phyloP scores from a whole-genome alignment of 148 eudicot genomes.

The Amaranthus palmeri region DNA sequence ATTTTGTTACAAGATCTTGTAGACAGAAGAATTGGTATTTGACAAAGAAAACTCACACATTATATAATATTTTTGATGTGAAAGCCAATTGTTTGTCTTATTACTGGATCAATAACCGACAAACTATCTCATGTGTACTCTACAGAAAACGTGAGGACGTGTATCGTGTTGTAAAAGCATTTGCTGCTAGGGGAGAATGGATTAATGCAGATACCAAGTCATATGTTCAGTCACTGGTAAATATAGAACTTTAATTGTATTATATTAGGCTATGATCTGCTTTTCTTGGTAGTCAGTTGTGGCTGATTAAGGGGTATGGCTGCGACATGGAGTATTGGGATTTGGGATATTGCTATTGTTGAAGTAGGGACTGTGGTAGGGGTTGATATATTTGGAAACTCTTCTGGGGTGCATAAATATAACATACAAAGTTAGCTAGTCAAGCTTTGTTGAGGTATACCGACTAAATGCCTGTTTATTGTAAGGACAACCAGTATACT shows the following conservation, averaged over 20 bases:
- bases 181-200: conserved; percentile 65
- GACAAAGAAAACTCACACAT: background rate
- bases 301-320: background rate
- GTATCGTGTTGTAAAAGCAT: conserved; percentile 78
- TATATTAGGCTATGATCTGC: background rate
- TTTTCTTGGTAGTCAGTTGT: background rate
- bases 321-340: background rate
- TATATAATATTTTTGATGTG: background rate
- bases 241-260: conserved; percentile 14
- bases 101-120: conserved; percentile 5
- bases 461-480: too few relatives aligned
- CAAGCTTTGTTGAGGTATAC: background rate
- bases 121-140: conserved; percentile 18
- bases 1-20: background rate
- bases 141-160: conserved; percentile 88
- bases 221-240: conserved; percentile 72
- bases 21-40: background rate
- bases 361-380: background rate
- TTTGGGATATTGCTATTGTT: background rate
- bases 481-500: too few relatives aligned
- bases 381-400: background rate
- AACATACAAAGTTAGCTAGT: background rate
- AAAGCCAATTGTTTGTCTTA: background rate
- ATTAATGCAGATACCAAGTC: conserved; percentile 58
- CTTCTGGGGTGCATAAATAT: background rate